phyloP scores from a whole-genome alignment of 225 moss, liverwort and hornwort genomes.

The Anthoceros angustus region DNA sequence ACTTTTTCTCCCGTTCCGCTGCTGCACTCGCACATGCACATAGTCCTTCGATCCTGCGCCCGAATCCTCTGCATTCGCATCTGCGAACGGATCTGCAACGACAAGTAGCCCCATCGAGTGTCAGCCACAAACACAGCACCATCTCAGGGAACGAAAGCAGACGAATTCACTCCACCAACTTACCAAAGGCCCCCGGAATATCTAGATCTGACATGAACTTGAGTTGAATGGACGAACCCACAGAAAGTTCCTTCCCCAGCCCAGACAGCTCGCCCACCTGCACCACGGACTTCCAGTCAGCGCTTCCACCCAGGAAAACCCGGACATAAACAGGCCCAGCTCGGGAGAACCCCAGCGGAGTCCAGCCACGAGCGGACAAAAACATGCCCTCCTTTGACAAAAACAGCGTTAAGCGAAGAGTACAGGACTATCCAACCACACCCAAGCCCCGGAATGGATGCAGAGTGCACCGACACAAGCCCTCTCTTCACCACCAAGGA shows the following conservation, averaged over 20 bases:
- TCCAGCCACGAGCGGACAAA: too few relatives aligned
- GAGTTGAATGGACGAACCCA: conserved; percentile 13
- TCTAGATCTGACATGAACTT: conserved; percentile 65
- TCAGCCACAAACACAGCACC: neutral
- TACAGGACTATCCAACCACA: too few relatives aligned
- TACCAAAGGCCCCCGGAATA: conserved; percentile 49
- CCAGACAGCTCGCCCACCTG: neutral
- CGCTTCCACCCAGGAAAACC: too few relatives aligned
- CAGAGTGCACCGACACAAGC: too few relatives aligned
- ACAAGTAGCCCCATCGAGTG: neutral
- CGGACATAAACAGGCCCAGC: too few relatives aligned
- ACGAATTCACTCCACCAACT: neutral
- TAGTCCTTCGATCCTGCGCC: conserved; percentile 90
- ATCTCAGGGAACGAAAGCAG: neutral
- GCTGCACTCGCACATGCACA: conserved; percentile 87
- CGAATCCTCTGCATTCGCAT: conserved; percentile 82
- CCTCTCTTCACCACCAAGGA: too few relatives aligned
- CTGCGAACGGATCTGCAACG: conserved; percentile 56
- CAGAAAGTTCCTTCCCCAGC: neutral
- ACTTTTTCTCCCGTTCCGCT: conserved; percentile 86
- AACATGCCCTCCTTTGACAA: too few relatives aligned
- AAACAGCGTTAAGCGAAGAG: too few relatives aligned
- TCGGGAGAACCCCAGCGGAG: too few relatives aligned
- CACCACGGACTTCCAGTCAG: neutral
- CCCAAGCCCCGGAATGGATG: too few relatives aligned